Base-by-base conservation (phyloP, 257 asterid genomes). In the Misopates orontium region DNA sequence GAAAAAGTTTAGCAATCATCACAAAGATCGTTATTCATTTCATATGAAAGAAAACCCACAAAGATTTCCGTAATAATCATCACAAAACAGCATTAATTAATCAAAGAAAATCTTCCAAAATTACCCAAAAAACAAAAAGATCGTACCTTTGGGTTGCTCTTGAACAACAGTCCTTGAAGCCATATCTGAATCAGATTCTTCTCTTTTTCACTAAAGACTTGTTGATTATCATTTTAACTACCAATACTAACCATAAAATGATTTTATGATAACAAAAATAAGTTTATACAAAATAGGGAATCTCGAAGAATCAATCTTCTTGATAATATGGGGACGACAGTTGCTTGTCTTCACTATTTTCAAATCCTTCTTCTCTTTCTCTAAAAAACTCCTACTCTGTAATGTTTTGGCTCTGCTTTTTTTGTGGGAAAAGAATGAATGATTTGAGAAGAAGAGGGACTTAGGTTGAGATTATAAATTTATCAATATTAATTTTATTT, bases 251-350 rank as follows among this genome's bases (percentile, higher is more conserved):
- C 10, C 16, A 6, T 0, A 52, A 49, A n/a, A n/a, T n/a, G n/a
- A n/a, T n/a, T n/a, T n/a, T n/a, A 49, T 22, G 55, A 17, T 10
- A 7, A 17, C 55, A 49, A 16, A 9, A 23, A 78, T 75, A n/a
- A n/a, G n/a, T n/a, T n/a, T n/a, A n/a, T n/a, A n/a, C n/a, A n/a
- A n/a, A n/a, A n/a, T n/a, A n/a, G n/a, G n/a, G n/a, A n/a, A n/a
- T n/a, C n/a, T n/a, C n/a, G n/a, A n/a, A n/a, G n/a, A n/a, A n/a
- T n/a, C n/a, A n/a, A n/a, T n/a, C n/a, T n/a, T n/a, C n/a, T n/a
- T n/a, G n/a, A n/a, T n/a, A n/a, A 77, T 77, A 41, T 75, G 89
- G 83, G 87, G 89, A 81, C 92, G 89, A 75, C 95, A 83, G 70
- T 80, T 80, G 51, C 71, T 81, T 77, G 83, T 71, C 81, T 71